These are phyloP conservation scores for Globisporangium cylindrosporum DNA, from an alignment of 352 stramenopile species.

Conservation along the genomic window DNA sequence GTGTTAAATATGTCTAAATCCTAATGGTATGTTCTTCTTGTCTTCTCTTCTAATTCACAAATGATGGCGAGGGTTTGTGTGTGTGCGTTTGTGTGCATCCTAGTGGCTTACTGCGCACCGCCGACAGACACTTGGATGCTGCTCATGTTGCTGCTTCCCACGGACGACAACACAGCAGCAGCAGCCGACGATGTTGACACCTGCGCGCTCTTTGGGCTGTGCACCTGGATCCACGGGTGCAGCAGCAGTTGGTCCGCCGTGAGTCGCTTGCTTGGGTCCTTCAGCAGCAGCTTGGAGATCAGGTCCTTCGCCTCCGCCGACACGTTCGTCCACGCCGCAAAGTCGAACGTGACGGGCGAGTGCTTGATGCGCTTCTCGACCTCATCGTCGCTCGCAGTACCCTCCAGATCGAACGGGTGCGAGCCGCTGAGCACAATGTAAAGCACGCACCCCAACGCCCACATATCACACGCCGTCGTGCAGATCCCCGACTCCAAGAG, in stretches of 20 bases:
- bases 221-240: slow-evolving; percentile 85
- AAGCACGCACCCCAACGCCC: slow-evolving; percentile 89
- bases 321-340: slow-evolving; percentile 60
- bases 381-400: slow-evolving; percentile 74
- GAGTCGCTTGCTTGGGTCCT: slow-evolving; percentile 79
- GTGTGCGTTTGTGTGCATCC: too few species aligned
- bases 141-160: slow-evolving; percentile 1
- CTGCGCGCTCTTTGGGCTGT: slow-evolving; percentile 1
- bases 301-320: slow-evolving; percentile 89
- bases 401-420: slow-evolving; percentile 92
- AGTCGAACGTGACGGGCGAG: slow-evolving; percentile 48
- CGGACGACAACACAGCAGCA: slow-evolving; percentile 13
- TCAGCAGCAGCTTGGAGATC: slow-evolving; percentile 81
- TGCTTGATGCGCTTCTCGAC: slow-evolving; percentile 81
- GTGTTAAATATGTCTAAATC: not conserved
- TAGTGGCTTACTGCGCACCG: not conserved
- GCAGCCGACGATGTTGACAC: slow-evolving; percentile 6
- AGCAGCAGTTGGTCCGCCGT: slow-evolving; percentile 89
- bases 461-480: slow-evolving; percentile 74
- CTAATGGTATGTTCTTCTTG: too few species aligned
- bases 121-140: slow-evolving; percentile 10
- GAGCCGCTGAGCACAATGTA: slow-evolving; percentile 93
- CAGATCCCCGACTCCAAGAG: slow-evolving; percentile 47
- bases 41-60: not conserved
- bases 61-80: not conserved